Evolutionary conservation across 2,329 filamentous ascomycete genomes (phyloP).

Genomic region (Beauveria rudraprayagi): DNA sequence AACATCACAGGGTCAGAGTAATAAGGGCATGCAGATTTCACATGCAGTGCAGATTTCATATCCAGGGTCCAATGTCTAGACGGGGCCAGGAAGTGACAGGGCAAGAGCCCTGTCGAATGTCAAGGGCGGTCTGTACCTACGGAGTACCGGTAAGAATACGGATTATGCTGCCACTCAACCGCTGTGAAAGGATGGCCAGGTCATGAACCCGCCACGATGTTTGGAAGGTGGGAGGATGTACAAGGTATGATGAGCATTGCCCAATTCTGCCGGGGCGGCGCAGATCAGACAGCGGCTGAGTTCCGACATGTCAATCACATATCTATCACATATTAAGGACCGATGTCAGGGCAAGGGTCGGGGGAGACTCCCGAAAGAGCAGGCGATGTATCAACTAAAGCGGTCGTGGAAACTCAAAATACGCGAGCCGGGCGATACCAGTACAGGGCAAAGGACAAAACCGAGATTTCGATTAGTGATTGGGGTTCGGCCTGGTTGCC

Average conservation of each 20-base stretch:
- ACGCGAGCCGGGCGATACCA: not conserved
- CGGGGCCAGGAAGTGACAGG: not conserved
- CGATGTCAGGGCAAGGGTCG: not conserved
- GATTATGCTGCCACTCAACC: not conserved
- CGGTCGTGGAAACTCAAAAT: not conserved
- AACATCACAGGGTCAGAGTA: not conserved
- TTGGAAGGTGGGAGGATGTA: not conserved
- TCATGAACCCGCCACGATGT: not conserved
- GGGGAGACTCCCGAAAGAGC: not conserved
- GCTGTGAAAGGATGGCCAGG: not conserved
- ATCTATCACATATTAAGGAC: not conserved
- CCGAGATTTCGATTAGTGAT: not conserved
- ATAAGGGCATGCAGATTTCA: not conserved
- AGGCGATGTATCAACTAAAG: not conserved
- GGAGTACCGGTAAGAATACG: no score
- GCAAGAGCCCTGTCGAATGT: not conserved
- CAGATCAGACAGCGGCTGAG: not conserved
- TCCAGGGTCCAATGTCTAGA: not conserved
- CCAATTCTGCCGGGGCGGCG: not conserved
- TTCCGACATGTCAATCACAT: no score
- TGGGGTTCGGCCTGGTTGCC: not conserved
- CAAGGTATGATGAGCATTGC: not conserved
- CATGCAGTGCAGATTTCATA: not conserved
- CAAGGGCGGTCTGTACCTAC: no score
- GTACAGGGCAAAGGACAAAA: no score